phyloP scores from a whole-genome alignment of 306 rosid species.

The Sophora flavescens region DNA sequence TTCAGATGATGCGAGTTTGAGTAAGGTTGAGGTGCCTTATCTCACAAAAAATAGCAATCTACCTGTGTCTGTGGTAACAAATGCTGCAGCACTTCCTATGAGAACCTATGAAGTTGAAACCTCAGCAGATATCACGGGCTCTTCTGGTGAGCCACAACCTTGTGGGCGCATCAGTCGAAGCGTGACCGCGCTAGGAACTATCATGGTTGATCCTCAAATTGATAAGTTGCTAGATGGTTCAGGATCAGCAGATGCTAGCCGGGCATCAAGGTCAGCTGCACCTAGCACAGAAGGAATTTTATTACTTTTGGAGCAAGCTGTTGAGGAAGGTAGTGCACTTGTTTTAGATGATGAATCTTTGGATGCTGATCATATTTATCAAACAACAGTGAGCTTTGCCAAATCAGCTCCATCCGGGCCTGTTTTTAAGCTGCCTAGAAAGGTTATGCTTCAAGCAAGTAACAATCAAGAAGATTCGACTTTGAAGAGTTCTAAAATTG shows the following conservation, averaged over 20 bases:
- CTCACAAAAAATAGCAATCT: conserved; percentile 39
- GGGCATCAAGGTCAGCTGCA: conserved; percentile 34
- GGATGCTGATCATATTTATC: conserved; percentile 70
- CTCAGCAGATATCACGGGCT: conserved; percentile 37
- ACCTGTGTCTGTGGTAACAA: conserved; percentile 35
- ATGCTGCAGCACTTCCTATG: conserved; percentile 41
- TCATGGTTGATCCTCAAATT: conserved; percentile 27
- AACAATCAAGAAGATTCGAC: conserved; percentile 48
- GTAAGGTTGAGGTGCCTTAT: conserved; percentile 45
- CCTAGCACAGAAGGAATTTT: conserved; percentile 55
- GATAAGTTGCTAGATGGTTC: conserved; percentile 44
- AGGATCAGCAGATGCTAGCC: conserved; percentile 39
- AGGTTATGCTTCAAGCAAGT: conserved; percentile 32
- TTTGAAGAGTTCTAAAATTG: conserved; percentile 49
- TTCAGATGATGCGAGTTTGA: conserved; percentile 35
- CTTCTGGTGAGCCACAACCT: conserved; percentile 24
- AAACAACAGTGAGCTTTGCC: conserved; percentile 59
- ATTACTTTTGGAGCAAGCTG: conserved; percentile 64
- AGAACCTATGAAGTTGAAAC: conserved; percentile 44
- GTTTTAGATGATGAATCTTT: conserved; percentile 55
- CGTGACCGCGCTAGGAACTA: conserved; percentile 28
- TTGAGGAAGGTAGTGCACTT: conserved; percentile 70
- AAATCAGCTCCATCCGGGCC: conserved; percentile 73
- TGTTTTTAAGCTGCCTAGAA: conserved; percentile 58
- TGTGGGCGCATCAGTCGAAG: background rate